Evolutionary conservation across 208 protist species (phyloP).

Genomic region (Leishmania guyanensis): DNA sequence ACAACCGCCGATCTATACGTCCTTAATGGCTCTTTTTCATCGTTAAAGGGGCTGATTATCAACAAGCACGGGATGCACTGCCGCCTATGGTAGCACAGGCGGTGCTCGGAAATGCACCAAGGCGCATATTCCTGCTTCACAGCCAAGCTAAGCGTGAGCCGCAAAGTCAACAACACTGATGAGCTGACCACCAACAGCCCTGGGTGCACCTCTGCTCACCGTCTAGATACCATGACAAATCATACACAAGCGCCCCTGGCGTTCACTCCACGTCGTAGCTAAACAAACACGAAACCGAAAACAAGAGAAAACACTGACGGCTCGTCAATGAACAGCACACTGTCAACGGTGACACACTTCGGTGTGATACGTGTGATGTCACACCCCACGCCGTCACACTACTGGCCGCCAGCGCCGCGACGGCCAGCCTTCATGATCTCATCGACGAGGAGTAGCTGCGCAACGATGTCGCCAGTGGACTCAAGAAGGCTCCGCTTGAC

Average conservation of each 20-base stretch:
- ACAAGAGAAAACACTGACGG: neutral
- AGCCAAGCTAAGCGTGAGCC: neutral
- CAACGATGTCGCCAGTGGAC: constrained; percentile 95
- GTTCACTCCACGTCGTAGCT: neutral
- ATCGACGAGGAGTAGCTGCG: constrained; percentile 99
- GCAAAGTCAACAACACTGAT: neutral
- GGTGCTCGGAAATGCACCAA: neutral
- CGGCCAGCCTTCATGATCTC: constrained; percentile 99
- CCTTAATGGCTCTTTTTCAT: neutral
- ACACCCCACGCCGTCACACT: constrained; percentile 10
- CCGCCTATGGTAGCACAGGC: neutral
- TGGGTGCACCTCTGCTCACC: neutral
- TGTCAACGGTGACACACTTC: neutral
- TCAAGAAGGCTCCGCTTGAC: constrained; percentile 99
- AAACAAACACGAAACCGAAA: constrained; percentile 5
- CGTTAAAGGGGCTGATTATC: constrained; percentile 6
- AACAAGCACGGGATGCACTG: neutral
- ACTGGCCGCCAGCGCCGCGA: constrained; percentile 74
- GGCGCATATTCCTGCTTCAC: neutral
- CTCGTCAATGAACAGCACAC: neutral
- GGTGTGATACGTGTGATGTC: neutral
- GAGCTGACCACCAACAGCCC: neutral
- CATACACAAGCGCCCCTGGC: neutral
- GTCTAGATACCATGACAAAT: neutral
- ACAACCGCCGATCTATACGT: neutral